Evolutionary conservation across 2,329 filamentous ascomycete species (phyloP).

Genomic region (Sporothrix schenckii): DNA sequence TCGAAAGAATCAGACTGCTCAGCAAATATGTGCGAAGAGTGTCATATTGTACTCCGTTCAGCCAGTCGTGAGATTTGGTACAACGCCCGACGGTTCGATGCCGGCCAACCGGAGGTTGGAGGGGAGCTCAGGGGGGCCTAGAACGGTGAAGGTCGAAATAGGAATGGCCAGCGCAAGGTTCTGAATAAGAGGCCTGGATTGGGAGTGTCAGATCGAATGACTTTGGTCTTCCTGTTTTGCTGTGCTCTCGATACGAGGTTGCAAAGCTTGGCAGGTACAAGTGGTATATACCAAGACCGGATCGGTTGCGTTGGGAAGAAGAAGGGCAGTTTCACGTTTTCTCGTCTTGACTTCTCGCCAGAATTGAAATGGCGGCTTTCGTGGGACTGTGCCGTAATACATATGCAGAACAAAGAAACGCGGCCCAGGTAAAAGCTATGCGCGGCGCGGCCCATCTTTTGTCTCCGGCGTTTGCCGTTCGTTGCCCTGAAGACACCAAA

Average conservation of each 20-base stretch:
- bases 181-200: not conserved
- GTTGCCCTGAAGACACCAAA: not conserved
- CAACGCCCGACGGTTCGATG: not conserved
- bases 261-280: constrained; percentile 2
- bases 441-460: not conserved
- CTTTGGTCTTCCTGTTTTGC: no score
- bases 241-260: not conserved
- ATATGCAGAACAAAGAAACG: not conserved
- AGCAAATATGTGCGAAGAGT: not conserved
- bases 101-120: not conserved
- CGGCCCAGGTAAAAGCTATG: not conserved
- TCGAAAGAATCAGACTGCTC: not conserved
- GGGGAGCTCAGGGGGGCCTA: not conserved
- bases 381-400: not conserved
- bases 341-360: not conserved
- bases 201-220: not conserved
- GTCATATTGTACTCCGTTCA: not conserved
- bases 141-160: not conserved
- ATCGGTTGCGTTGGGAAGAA: not conserved
- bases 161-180: not conserved
- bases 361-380: not conserved
- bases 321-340: not conserved
- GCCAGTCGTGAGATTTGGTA: not conserved
- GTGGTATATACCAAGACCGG: not conserved
- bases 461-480: not conserved